Evolutionary conservation across 2,329 filamentous ascomycete genomes (phyloP), one percentile per base, ranked within the genome.

Genomic region (Sporothrix curviconia): DNA sequence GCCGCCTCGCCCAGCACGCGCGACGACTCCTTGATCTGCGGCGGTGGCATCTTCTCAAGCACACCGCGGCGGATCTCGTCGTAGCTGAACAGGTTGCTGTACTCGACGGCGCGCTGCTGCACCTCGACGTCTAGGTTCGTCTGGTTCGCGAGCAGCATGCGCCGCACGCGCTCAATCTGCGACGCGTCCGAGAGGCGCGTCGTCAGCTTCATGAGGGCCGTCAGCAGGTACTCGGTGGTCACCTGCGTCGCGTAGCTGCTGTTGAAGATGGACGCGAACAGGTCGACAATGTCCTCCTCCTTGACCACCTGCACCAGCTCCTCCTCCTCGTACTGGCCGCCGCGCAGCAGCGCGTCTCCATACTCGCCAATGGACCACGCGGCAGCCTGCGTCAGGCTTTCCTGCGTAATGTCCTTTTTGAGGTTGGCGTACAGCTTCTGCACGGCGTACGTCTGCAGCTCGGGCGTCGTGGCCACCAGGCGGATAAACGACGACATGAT

Each of bases 351-450:
- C 19, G 88, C 83, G 71, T 99, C 94, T 12, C 90, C 92, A 68
- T 92, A 99, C 74, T 99, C 94, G 68, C 95, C 94, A 70, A 99
- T 96, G 55, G 94, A 95, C 94, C 94, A 99, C 7, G 94, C 87
- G 37, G 90, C 94, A 51, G 92, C 91, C 61, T 97, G 82, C 8
- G 91, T 96, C 62, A 99, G 76, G 62, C 91, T 95, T 72, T 99
- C 95, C 70, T 99, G 94, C 2, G 92, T 96, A 65, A 99, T 96
- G 66, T 99, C 94, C 64, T 95, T 94, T 71, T 94, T 96, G 56
- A 99, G 76, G 60, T 88, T 89, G 19, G 85, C 79, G 70, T 96
- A 99, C 7, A 99, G 78, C 71, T 97, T 99, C 68, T 96, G 94
- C 4, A 92, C 92, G 1, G 91, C 92, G 69, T 99, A 99, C 0